These are phyloP conservation scores for Noccaea caerulescens DNA, from an alignment of 345 rosid species.

Conservation along the genomic window DNA sequence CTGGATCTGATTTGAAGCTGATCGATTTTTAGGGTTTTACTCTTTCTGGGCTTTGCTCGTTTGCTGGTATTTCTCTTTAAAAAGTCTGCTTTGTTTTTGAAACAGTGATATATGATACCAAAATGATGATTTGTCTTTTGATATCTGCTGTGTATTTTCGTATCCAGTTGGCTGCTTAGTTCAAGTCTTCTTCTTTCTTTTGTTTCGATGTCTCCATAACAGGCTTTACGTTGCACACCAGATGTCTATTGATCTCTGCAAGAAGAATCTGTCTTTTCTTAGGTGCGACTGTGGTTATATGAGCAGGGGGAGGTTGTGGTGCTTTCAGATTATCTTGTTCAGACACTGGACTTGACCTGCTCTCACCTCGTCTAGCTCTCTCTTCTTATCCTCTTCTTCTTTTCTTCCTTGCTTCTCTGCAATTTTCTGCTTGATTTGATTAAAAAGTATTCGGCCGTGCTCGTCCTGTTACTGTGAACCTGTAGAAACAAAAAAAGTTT, in stretches of 20 bases:
- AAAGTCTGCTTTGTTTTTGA: not conserved
- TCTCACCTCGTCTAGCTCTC: constrained; percentile 7
- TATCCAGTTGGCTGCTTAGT: constrained; percentile 27
- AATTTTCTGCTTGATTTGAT: not conserved
- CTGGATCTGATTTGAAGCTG: not conserved
- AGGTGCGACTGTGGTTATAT: constrained; percentile 64
- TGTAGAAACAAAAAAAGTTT: not conserved
- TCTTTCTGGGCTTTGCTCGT: constrained; percentile 2
- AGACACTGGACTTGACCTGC: constrained; percentile 72
- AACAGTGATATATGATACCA: not conserved
- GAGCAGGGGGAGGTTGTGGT: constrained; percentile 78
- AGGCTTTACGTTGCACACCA: constrained; percentile 43
- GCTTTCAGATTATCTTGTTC: constrained; percentile 50
- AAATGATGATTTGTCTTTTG: not conserved
- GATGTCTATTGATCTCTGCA: constrained; percentile 51
- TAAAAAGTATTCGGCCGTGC: constrained; percentile 18
- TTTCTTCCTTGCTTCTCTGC: constrained; percentile 9
- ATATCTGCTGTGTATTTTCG: constrained; percentile 16
- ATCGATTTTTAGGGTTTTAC: constrained; percentile 23
- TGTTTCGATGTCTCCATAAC: constrained; percentile 32
- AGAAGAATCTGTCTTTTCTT: constrained; percentile 49
- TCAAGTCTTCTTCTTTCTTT: constrained; percentile 7
- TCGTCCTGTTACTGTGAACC: constrained; percentile 18
- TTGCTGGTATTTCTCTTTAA: not conserved
- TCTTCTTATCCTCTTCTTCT: constrained; percentile 15